Conservation (phyloP, 352 stramenopile genomes). For the Globisporangium nagaii region DNA sequence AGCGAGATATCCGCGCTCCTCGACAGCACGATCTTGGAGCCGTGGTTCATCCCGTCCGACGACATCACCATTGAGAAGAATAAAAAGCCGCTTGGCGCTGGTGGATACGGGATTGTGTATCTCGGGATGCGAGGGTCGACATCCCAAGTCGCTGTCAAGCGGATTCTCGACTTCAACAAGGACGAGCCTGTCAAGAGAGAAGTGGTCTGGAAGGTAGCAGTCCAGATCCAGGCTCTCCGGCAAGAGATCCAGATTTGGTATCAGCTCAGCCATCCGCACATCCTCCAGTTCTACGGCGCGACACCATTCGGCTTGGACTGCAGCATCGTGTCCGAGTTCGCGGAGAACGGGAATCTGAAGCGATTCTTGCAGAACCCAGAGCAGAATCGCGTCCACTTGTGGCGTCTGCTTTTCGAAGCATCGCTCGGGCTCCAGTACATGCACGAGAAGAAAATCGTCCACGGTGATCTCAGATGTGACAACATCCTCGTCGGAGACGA, state of each 20-base stretch:
- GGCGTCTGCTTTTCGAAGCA: constrained; percentile 19
- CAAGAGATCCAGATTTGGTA: background rate
- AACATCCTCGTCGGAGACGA: constrained; percentile 56
- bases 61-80: too few relatives aligned
- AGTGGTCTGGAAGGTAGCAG: too few relatives aligned
- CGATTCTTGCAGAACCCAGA: background rate
- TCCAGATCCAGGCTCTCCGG: too few relatives aligned
- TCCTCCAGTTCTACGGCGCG: background rate
- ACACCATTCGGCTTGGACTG: background rate
- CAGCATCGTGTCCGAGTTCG: background rate
- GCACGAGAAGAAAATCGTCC: constrained; percentile 28
- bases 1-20: too few relatives aligned
- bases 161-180: too few relatives aligned
- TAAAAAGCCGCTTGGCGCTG: too few relatives aligned
- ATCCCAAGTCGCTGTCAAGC: too few relatives aligned
- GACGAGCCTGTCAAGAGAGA: too few relatives aligned
- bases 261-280: constrained; percentile 3
- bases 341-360: background rate
- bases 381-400: constrained; percentile 6
- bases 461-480: constrained; percentile 50
- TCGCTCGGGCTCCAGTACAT: constrained; percentile 63
- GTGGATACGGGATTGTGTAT: too few relatives aligned
- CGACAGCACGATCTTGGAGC: too few relatives aligned
- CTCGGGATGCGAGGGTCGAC: too few relatives aligned
- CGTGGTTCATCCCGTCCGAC: too few relatives aligned